A percentile compares a stretch with the other conserved stretches of the same genome.
Conservation (phyloP, 129 eudicot species). For the Escallonia herrerae region DNA sequence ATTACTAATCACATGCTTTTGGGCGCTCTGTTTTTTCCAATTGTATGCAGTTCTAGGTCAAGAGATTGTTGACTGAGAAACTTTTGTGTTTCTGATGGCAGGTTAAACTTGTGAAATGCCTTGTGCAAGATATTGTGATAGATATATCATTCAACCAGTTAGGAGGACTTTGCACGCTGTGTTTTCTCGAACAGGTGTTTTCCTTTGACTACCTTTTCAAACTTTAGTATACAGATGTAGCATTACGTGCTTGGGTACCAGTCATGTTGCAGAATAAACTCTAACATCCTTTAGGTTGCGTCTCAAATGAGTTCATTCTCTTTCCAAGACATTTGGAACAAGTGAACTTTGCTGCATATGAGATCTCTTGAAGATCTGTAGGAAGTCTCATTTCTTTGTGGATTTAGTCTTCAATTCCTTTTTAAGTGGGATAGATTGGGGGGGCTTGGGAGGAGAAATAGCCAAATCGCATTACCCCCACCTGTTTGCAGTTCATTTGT, state of each 20-base stretch:
- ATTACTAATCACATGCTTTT: too few relatives aligned
- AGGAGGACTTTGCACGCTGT: constrained; percentile 79
- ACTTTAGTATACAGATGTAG: background rate
- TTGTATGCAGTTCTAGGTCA: background rate
- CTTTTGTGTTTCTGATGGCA: constrained; percentile 34
- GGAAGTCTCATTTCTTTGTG: too few relatives aligned
- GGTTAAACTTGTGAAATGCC: constrained; percentile 91
- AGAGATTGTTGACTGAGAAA: background rate
- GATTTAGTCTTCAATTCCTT: too few relatives aligned
- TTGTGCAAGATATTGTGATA: constrained; percentile 41
- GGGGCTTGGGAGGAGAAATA: too few relatives aligned
- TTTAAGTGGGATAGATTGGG: too few relatives aligned
- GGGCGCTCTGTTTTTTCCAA: background rate
- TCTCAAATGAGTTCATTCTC: background rate
- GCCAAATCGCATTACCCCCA: too few relatives aligned
- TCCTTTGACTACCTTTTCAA: constrained; percentile 2
- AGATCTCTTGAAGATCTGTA: background rate
- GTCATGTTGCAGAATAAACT: background rate
- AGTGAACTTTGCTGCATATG: background rate
- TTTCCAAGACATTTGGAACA: background rate
- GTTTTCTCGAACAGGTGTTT: constrained; percentile 91
- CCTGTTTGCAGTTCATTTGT: too few relatives aligned
- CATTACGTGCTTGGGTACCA: background rate
- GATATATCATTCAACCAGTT: constrained; percentile 85
- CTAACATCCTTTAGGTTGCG: background rate